These are phyloP conservation scores for Stagonosporopsis tanaceti DNA, from an alignment of 2,329 filamentous ascomycete genomes.

Conservation along the genomic window DNA sequence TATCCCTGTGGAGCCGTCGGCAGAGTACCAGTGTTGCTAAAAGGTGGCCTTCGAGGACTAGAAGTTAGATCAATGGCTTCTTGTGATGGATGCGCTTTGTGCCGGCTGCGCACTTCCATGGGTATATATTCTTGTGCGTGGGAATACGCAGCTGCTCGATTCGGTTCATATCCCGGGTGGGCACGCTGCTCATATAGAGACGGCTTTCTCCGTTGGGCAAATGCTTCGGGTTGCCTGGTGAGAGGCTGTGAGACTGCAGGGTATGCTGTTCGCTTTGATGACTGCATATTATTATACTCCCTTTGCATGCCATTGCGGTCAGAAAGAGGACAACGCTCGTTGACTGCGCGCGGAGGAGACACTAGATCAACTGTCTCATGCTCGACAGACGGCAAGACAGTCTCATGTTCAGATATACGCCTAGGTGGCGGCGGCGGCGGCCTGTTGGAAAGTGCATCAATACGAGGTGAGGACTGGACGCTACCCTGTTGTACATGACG, in stretches of 20 bases:
- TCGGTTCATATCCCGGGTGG: not conserved
- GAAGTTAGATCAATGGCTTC: slow-evolving; percentile 37
- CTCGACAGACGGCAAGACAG: slow-evolving; percentile 47
- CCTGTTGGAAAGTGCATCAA: slow-evolving; percentile 26
- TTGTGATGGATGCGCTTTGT: slow-evolving; percentile 21
- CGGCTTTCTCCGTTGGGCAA: not conserved
- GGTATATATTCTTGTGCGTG: slow-evolving; percentile 14
- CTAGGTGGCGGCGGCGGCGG: slow-evolving; percentile 24
- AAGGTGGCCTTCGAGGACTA: slow-evolving; percentile 29
- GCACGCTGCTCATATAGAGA: slow-evolving; percentile 3
- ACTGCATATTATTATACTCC: slow-evolving; percentile 19
- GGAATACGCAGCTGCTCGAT: not conserved
- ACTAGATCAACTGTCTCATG: slow-evolving; percentile 33
- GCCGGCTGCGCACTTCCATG: slow-evolving; percentile 21
- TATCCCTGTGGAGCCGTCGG: slow-evolving; percentile 14
- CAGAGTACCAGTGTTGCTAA: slow-evolving; percentile 14
- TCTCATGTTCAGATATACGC: slow-evolving; percentile 41
- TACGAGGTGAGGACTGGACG: slow-evolving; percentile 23
- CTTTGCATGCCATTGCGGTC: slow-evolving; percentile 15
- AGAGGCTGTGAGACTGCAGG: slow-evolving; percentile 18
- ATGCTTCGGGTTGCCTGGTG: slow-evolving; percentile 2
- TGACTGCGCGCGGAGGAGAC: slow-evolving; percentile 24
- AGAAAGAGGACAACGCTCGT: slow-evolving; percentile 15
- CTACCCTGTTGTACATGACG: slow-evolving; percentile 24
- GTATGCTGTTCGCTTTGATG: slow-evolving; percentile 29